Percentiles rank a stretch among this genome's conserved stretches.
Conservation (phyloP, 2,329 filamentous ascomycete species). For the Alternaria alternata region DNA sequence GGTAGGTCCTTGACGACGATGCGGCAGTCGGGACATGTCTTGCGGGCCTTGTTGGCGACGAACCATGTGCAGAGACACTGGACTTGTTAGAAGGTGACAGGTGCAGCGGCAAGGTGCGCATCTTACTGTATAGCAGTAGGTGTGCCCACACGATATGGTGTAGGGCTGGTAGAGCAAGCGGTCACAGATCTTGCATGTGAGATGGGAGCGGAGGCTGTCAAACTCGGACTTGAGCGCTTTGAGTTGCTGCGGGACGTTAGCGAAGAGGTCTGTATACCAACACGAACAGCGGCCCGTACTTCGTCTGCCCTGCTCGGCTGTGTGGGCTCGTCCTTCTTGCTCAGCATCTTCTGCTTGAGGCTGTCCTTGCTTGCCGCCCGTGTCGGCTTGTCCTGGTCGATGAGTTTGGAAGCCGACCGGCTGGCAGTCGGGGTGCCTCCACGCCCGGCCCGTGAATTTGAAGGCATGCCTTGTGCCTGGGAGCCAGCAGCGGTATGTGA, state of each 20-base stretch:
- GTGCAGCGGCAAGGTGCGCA: conserved; percentile 14
- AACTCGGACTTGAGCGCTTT: conserved; percentile 60
- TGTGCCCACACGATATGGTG: conserved; percentile 73
- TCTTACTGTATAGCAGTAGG: conserved; percentile 73
- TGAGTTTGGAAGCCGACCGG: conserved; percentile 40
- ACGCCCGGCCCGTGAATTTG: conserved; percentile 34
- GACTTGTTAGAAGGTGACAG: conserved; percentile 29
- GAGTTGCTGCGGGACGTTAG: conserved; percentile 49
- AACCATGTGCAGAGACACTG: conserved; percentile 68
- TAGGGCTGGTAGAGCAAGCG: conserved; percentile 74
- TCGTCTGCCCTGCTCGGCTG: conserved; percentile 48
- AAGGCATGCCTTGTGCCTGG: conserved; percentile 35
- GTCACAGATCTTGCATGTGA: conserved; percentile 75
- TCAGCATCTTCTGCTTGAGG: conserved; percentile 49
- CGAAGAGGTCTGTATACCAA: background rate
- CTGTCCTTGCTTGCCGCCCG: conserved; percentile 50
- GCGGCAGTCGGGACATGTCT: conserved; percentile 75
- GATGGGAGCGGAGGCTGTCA: conserved; percentile 65
- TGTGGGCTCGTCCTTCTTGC: conserved; percentile 43
- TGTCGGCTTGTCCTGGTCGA: conserved; percentile 37
- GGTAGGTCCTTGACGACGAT: conserved; percentile 65
- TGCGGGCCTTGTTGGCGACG: conserved; percentile 61
- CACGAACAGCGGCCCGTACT: conserved; percentile 26
- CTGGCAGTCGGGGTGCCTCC: conserved; percentile 39
- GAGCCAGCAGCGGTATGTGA: conserved; percentile 31